Conservation (phyloP, 2,329 filamentous ascomycete genomes). For the Fusarium keratoplasticum region DNA sequence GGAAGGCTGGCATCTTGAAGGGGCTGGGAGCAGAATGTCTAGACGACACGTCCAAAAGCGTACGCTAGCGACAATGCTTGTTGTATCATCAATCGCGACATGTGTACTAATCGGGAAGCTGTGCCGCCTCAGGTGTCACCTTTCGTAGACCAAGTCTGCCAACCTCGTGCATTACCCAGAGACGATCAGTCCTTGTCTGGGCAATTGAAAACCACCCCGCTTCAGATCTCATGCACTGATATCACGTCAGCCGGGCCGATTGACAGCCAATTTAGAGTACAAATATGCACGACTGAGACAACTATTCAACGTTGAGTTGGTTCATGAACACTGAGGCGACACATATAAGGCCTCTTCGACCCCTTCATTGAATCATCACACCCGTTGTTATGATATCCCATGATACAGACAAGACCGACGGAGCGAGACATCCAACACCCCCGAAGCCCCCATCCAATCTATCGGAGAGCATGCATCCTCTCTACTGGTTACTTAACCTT, state of each 20-base stretch:
- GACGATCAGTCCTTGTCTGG: not conserved
- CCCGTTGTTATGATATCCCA: not conserved
- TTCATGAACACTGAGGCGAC: not conserved
- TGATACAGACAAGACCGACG: not conserved
- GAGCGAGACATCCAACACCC: not conserved
- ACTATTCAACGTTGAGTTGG: not conserved
- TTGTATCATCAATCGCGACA: not conserved
- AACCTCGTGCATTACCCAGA: not conserved
- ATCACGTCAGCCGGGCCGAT: not conserved
- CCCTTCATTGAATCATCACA: too few relatives aligned
- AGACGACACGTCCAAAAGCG: not conserved
- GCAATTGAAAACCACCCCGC: not conserved
- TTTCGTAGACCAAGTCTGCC: not conserved
- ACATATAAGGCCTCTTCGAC: not conserved
- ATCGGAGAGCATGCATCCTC: not conserved
- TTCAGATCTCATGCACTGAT: not conserved
- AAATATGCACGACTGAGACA: not conserved
- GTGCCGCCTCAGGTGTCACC: not conserved
- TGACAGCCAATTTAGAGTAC: not conserved
- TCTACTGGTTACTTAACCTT: not conserved
- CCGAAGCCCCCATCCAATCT: not conserved
- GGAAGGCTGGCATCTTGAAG: not conserved
- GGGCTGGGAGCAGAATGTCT: not conserved
- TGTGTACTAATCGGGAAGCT: not conserved
- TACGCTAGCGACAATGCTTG: not conserved